A percentile compares a stretch with the other conserved stretches of the same genome.
Conservation (phyloP, 371 early-diverging fungal genomes). For the Circinella umbellata region DNA sequence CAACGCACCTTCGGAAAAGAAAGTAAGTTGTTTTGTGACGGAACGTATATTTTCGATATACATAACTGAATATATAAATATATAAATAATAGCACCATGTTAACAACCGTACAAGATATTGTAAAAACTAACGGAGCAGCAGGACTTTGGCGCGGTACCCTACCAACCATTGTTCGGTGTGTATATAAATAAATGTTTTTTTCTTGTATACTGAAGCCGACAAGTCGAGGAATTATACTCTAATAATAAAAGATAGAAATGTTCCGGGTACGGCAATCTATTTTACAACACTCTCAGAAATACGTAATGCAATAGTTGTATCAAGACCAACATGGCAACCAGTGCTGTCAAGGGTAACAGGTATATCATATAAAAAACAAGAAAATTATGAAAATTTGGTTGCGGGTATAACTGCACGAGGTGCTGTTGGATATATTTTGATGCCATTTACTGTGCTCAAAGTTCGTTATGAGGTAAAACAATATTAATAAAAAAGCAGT, state of each 20-base stretch:
- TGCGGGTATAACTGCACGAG: slow-evolving; percentile 85
- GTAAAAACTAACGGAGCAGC: slow-evolving; percentile 65
- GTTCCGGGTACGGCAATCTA: slow-evolving; percentile 88
- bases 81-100: slow-evolving; percentile 50
- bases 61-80: slow-evolving; percentile 1
- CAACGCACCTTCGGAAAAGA: slow-evolving; percentile 20
- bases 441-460: slow-evolving; percentile 97
- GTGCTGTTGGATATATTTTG: slow-evolving; percentile 84
- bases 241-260: slow-evolving; percentile 53
- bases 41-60: slow-evolving; percentile 30
- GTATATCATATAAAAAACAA: slow-evolving; percentile 13
- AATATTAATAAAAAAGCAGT: not conserved
- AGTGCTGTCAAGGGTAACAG: not conserved
- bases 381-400: slow-evolving; percentile 71
- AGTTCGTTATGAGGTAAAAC: slow-evolving; percentile 84
- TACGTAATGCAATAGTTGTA: slow-evolving; percentile 47
- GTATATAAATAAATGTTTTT: not conserved
- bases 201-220: no score
- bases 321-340: slow-evolving; percentile 43
- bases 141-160: slow-evolving; percentile 93
- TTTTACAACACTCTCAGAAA: slow-evolving; percentile 67
- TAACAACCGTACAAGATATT: slow-evolving; percentile 61
- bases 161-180: slow-evolving; percentile 83
- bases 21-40: slow-evolving; percentile 11
- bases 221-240: no score